These are phyloP conservation scores for Metarhizium brunneum DNA, from an alignment of 2,329 filamentous ascomycete species.

Conservation along the genomic window DNA sequence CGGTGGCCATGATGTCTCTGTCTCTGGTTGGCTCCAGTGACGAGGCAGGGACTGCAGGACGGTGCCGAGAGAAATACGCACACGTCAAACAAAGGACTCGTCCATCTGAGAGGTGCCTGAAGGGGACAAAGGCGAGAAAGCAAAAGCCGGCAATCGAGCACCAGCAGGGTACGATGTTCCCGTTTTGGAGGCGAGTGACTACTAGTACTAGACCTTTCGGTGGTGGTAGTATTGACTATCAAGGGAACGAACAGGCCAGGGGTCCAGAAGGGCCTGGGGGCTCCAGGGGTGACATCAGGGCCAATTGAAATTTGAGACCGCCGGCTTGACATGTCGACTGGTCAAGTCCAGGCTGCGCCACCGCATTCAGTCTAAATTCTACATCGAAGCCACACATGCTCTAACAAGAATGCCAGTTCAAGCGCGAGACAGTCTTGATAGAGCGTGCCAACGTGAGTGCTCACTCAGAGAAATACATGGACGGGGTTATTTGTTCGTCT, in stretches of 20 bases:
- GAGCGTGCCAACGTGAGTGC: no score
- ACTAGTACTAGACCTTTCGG: no score
- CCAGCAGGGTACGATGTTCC: background rate
- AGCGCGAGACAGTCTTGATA: no score
- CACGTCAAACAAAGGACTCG: background rate
- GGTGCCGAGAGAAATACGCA: background rate
- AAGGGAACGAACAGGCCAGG: no score
- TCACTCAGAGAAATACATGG: no score
- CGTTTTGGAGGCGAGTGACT: background rate
- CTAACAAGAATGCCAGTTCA: background rate
- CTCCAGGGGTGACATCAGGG: no score
- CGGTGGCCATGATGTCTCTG: slow-evolving; percentile 12
- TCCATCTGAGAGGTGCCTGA: background rate
- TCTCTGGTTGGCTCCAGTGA: slow-evolving; percentile 5
- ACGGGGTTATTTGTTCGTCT: no score
- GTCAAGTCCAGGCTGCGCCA: background rate
- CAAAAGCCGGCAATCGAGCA: no score
- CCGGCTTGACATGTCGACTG: no score
- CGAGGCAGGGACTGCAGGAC: background rate
- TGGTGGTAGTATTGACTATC: no score
- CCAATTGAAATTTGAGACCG: no score
- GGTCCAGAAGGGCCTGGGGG: no score
- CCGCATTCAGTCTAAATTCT: background rate
- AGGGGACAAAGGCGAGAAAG: background rate
- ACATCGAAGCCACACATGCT: background rate